Evolutionary conservation across 139 green algal species (phyloP), one percentile per base, ranked within the genome.

Genomic region (Tetratostichococcus sp.): DNA sequence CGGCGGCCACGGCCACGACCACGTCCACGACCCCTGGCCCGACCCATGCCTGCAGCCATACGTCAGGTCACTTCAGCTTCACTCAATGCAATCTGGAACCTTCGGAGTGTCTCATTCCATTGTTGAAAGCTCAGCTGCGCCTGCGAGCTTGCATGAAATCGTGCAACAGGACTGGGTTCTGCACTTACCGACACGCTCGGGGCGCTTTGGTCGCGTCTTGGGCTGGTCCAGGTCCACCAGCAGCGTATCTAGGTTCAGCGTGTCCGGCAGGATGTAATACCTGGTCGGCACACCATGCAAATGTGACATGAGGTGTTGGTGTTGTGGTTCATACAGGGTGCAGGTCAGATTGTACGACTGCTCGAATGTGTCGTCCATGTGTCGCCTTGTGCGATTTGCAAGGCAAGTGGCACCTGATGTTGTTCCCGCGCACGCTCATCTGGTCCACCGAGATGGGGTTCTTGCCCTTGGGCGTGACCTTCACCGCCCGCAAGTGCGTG

Each of bases 251-350:
- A 99, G 84, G 84, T 99, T 99, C 11, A 99, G 79, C 68, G 82
- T 95, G 87, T 99, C 95, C 30, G 96, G 96, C 32, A 99, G 86
- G 67, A 99, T 97, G 84, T 94, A 97, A 84, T 98, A 99, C 23
- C 93, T 82, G 66, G 94, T 92, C 74, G 87, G 39, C 39, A 50
- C 39, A 50, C 6, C 8, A 50, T 21, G 6, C 39, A 50, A n/a
- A n/a, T n/a, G n/a, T n/a, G n/a, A n/a, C n/a, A n/a, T n/a, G n/a
- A n/a, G n/a, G n/a, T n/a, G n/a, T n/a, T 67, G n/a, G n/a, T 67
- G n/a, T 33, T 67, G 22, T n/a, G n/a, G n/a, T n/a, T n/a, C n/a
- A n/a, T n/a, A n/a, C n/a, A n/a, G n/a, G n/a, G n/a, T n/a, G n/a
- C n/a, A n/a, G n/a, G n/a, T n/a, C n/a, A n/a, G n/a, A n/a, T n/a